These are phyloP conservation scores for Apocynum venetum DNA, from an alignment of 257 asterid genomes.

Conservation along the genomic window DNA sequence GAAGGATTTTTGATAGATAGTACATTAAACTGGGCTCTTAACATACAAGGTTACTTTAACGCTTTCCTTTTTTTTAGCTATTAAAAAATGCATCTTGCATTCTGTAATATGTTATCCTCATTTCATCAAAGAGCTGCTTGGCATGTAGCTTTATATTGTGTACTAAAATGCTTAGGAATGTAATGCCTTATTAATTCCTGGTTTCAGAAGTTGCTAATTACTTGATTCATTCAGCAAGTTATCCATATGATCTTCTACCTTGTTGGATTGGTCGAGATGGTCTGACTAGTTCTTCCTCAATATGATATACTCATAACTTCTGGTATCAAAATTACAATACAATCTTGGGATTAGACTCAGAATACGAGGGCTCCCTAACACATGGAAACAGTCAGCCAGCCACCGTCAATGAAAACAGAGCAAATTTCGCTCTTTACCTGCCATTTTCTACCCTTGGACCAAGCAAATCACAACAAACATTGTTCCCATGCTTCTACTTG, in stretches of 20 bases:
- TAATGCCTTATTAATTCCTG: not conserved
- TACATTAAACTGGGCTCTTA: not conserved
- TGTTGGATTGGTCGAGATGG: not conserved
- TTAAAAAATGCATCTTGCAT: not conserved
- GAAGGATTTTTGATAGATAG: not conserved
- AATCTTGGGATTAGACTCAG: not conserved
- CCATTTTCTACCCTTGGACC: not conserved
- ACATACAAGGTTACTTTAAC: no score
- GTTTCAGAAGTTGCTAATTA: not conserved
- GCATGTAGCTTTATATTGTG: not conserved
- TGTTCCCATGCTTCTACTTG: not conserved
- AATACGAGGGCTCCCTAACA: not conserved
- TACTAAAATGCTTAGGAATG: not conserved
- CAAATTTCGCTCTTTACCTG: not conserved
- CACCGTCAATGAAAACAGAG: not conserved
- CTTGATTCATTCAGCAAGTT: not conserved
- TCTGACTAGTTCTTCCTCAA: not conserved
- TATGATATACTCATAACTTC: not conserved
- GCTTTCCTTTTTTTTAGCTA: not conserved
- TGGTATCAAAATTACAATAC: not conserved
- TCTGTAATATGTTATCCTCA: not conserved
- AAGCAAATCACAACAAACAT: not conserved
- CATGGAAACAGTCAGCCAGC: not conserved
- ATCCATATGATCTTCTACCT: not conserved
- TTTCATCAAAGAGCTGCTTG: not conserved